Evolutionary conservation across 2,329 filamentous ascomycete species (phyloP).

Genomic region (Ceratocystis eucalypticola): DNA sequence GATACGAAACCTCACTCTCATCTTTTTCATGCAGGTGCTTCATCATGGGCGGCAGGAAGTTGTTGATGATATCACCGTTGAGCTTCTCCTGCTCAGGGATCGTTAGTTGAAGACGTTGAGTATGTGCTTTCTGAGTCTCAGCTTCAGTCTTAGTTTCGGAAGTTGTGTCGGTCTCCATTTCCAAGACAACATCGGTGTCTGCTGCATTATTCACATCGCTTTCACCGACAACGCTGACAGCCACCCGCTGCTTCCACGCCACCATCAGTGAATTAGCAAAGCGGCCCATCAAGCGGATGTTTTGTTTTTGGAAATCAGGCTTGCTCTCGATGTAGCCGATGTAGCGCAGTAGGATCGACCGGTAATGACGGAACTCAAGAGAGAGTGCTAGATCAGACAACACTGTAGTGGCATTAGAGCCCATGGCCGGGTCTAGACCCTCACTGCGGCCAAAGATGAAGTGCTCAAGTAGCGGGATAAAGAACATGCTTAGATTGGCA

Average conservation of each 20-base stretch:
- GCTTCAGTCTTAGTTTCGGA: slow-evolving; percentile 28
- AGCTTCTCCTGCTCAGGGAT: slow-evolving; percentile 56
- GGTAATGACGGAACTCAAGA: slow-evolving; percentile 83
- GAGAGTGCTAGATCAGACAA: slow-evolving; percentile 62
- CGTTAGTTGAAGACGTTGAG: slow-evolving; percentile 43
- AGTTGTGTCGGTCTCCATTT: slow-evolving; percentile 26
- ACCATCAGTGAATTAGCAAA: slow-evolving; percentile 61
- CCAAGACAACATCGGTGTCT: background rate
- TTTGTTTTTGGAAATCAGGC: slow-evolving; percentile 70
- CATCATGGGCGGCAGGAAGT: slow-evolving; percentile 66
- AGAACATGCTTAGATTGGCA: slow-evolving; percentile 70
- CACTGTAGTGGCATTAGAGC: slow-evolving; percentile 71
- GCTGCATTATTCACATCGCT: slow-evolving; percentile 21
- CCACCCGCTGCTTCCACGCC: slow-evolving; percentile 13
- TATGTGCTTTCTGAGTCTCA: slow-evolving; percentile 1
- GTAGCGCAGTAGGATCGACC: slow-evolving; percentile 70
- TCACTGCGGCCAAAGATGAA: slow-evolving; percentile 77
- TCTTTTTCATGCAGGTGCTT: slow-evolving; percentile 87
- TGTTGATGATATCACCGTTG: slow-evolving; percentile 54
- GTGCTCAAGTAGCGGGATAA: slow-evolving; percentile 84
- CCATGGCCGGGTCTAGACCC: slow-evolving; percentile 69
- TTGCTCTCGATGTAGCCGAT: slow-evolving; percentile 69
- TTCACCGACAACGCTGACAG: slow-evolving; percentile 28
- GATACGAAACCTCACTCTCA: slow-evolving; percentile 82
- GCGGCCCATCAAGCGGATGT: slow-evolving; percentile 67